Conservation (phyloP, 495 filamentous ascomycete genomes). For the Aspergillus steynii region DNA sequence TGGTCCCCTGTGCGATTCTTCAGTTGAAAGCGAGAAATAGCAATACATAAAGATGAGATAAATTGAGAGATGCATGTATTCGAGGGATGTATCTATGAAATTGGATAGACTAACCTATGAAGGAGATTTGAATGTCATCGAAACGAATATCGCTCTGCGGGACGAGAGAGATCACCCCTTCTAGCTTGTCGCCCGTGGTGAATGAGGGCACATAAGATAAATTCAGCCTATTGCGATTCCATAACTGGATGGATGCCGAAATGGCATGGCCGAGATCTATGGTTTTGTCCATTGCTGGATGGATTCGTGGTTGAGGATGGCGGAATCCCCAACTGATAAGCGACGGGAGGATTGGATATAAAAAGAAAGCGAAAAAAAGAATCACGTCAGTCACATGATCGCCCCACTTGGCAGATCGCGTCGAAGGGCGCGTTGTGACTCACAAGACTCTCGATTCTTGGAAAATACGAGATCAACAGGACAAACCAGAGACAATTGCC, state of each 20-base stretch:
- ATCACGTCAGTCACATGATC: not conserved
- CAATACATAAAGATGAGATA: not conserved
- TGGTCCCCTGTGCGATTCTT: conserved; percentile 13
- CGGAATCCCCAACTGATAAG: not conserved
- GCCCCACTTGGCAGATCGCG: not conserved
- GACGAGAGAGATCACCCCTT: conserved; percentile 1
- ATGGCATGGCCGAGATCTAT: not conserved
- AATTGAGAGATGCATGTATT: not conserved
- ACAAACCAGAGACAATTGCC: too few relatives aligned
- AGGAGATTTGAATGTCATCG: conserved; percentile 4
- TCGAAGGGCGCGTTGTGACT: not conserved
- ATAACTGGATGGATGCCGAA: not conserved
- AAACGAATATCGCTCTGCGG: conserved; percentile 1
- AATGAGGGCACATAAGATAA: not conserved
- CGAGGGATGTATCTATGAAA: not conserved
- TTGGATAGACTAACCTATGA: conserved; percentile 3
- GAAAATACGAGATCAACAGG: too few relatives aligned
- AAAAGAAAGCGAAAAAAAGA: not conserved
- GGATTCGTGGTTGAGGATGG: not conserved
- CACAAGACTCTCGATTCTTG: not conserved
- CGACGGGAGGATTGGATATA: not conserved
- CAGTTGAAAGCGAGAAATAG: not conserved
- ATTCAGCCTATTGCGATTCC: not conserved
- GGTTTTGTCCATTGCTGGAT: not conserved
- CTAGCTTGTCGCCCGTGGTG: conserved; percentile 1